A percentile compares a stretch with the other conserved stretches of the same genome.
phyloP scores from a whole-genome alignment of 805 yeast genomes.

The Saccharomyces eubayanus region DNA sequence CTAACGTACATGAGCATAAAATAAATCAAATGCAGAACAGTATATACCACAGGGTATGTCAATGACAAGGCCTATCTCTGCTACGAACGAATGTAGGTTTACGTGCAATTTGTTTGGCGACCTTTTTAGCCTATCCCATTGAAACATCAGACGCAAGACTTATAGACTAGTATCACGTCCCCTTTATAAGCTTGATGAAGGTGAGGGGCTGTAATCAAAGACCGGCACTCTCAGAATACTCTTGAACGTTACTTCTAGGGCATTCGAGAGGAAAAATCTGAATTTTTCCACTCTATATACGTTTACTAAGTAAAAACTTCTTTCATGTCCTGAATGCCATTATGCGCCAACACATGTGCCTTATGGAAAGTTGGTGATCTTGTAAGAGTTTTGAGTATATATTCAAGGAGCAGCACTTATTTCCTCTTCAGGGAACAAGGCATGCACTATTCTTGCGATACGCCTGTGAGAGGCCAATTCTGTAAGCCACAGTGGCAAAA shows the following conservation, averaged over 20 bases:
- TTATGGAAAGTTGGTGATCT: neutral
- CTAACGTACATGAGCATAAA: neutral
- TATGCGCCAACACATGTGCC: neutral
- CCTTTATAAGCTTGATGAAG: too few species aligned
- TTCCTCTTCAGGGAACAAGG: neutral
- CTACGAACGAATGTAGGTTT: too few species aligned
- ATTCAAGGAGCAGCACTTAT: neutral
- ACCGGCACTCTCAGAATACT: neutral
- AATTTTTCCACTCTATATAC: neutral
- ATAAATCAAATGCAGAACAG: neutral
- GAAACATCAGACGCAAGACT: too few species aligned
- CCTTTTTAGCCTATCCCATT: too few species aligned
- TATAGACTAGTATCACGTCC: too few species aligned
- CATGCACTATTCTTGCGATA: neutral
- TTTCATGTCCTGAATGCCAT: neutral
- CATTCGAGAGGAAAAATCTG: neutral
- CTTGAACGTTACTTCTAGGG: neutral
- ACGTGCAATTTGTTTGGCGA: too few species aligned
- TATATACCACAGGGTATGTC: neutral
- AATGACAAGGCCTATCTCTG: too few species aligned
- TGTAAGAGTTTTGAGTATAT: neutral
- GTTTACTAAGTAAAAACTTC: neutral
- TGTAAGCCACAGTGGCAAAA: neutral
- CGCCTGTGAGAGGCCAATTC: neutral
- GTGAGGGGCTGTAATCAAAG: neutral